phyloP scores from a whole-genome alignment of 495 filamentous ascomycete genomes.

The Aspergillus panamensis region DNA sequence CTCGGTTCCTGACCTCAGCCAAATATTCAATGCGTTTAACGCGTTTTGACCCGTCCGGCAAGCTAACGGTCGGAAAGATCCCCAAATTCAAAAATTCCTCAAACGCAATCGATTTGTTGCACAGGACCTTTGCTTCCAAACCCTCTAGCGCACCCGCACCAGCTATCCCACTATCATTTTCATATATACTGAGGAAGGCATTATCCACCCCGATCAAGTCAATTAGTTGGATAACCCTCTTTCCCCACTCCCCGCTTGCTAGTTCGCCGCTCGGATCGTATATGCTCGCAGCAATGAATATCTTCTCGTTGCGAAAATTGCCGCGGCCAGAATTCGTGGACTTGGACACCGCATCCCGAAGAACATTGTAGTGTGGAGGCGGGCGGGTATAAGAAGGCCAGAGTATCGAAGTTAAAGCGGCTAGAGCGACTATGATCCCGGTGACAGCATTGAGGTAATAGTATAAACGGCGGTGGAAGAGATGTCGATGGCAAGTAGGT shows the following conservation, averaged over 20 bases:
- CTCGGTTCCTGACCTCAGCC: conserved; percentile 74
- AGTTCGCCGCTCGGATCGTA: conserved; percentile 60
- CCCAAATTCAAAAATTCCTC: conserved; percentile 51
- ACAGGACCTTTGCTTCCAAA: conserved; percentile 42
- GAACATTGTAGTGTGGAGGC: conserved; percentile 46
- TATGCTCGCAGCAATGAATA: conserved; percentile 74
- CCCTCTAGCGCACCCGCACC: conserved; percentile 42
- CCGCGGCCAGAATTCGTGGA: conserved; percentile 50
- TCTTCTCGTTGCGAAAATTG: conserved; percentile 60
- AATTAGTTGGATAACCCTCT: conserved; percentile 58
- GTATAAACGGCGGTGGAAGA: conserved; percentile 59
- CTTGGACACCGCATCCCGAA: conserved; percentile 36
- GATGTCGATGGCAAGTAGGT: conserved; percentile 31
- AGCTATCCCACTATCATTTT: conserved; percentile 62
- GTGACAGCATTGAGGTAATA: conserved; percentile 61
- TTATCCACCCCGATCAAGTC: conserved; percentile 54
- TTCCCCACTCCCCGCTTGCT: conserved; percentile 63
- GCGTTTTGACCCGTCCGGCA: conserved; percentile 59
- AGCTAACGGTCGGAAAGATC: conserved; percentile 51
- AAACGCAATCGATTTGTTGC: conserved; percentile 52
- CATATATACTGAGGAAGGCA: conserved; percentile 57
- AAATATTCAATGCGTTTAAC: conserved; percentile 72
- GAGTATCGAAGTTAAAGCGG: conserved; percentile 50
- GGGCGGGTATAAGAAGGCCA: conserved; percentile 58
- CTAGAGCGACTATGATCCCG: conserved; percentile 60